phyloP scores from a whole-genome alignment of 495 filamentous ascomycete species.

The Penicillium paxilli region DNA sequence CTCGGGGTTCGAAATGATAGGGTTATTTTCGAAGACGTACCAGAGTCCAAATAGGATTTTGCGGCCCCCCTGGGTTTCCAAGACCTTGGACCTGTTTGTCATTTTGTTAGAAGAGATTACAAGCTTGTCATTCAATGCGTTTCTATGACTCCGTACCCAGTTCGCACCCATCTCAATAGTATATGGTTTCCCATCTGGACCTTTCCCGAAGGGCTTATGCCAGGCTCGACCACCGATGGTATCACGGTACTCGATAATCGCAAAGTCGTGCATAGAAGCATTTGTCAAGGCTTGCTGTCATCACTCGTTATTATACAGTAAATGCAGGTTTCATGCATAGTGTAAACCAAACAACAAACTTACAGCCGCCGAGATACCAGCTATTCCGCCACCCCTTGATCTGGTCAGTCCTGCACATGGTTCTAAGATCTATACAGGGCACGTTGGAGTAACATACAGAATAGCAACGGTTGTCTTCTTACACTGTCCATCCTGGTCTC shows the following conservation, averaged over 20 bases:
- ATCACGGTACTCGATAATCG: slow-evolving; percentile 67
- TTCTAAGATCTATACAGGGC: no score
- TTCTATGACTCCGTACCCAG: slow-evolving; percentile 47
- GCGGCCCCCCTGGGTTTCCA: slow-evolving; percentile 52
- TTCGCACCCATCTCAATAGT: slow-evolving; percentile 69
- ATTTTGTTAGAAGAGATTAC: background rate
- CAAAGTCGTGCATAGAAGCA: slow-evolving; percentile 63
- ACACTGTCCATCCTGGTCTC: slow-evolving; percentile 24
- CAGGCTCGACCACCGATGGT: slow-evolving; percentile 62
- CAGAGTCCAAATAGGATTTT: slow-evolving; percentile 72
- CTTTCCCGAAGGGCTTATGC: slow-evolving; percentile 58
- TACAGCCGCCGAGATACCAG: slow-evolving; percentile 71
- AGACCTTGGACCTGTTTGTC: slow-evolving; percentile 59
- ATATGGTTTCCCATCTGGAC: slow-evolving; percentile 53
- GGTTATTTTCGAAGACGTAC: slow-evolving; percentile 24
- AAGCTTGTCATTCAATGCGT: background rate
- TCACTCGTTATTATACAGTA: background rate
- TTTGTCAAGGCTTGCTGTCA: slow-evolving; percentile 67
- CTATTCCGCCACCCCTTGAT: slow-evolving; percentile 44
- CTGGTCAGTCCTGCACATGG: slow-evolving; percentile 12
- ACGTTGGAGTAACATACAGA: slow-evolving; percentile 21
- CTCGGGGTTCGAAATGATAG: no score
- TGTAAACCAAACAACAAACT: no score
- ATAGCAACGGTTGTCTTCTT: slow-evolving; percentile 43
- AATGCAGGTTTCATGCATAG: no score